A percentile compares a stretch with the other conserved stretches of the same genome.
Conservation (phyloP, 805 yeast species). For the Candida awuae region DNA sequence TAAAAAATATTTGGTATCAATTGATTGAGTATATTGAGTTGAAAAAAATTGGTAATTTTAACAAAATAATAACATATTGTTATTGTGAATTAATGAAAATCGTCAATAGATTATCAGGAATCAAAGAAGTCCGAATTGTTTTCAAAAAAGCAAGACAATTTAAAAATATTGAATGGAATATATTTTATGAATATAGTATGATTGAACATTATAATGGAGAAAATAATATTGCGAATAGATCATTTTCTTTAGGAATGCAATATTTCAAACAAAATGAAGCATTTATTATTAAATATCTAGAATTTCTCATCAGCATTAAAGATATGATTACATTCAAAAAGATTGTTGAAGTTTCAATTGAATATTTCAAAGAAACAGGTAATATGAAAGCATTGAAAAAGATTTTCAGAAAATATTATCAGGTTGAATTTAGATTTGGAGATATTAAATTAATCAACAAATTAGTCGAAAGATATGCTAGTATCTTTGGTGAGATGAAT, state of each 20-base stretch:
- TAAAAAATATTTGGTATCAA: conserved; percentile 41
- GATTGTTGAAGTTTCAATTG: conserved; percentile 68
- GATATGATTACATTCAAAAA: conserved; percentile 70
- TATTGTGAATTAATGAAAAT: conserved; percentile 66
- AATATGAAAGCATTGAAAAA: conserved; percentile 30
- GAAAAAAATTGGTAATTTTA: conserved; percentile 14
- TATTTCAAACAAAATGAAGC: conserved; percentile 41
- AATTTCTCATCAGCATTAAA: conserved; percentile 59
- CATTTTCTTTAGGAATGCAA: conserved; percentile 74
- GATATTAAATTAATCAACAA: conserved; percentile 58
- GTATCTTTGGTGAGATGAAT: conserved; percentile 56
- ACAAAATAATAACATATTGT: conserved; percentile 44
- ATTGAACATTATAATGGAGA: conserved; percentile 69
- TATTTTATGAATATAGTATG: conserved; percentile 74
- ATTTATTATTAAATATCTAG: conserved; percentile 61
- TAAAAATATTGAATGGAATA: conserved; percentile 57
- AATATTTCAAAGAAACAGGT: conserved; percentile 38
- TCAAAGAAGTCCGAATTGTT: conserved; percentile 56
- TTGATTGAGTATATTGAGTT: conserved; percentile 37
- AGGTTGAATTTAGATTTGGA: conserved; percentile 63
- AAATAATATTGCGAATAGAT: conserved; percentile 59
- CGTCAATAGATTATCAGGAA: conserved; percentile 44
- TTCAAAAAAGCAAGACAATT: conserved; percentile 66
- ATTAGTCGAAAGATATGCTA: conserved; percentile 59
- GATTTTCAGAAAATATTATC: conserved; percentile 51